phyloP scores from a whole-genome alignment of 2,329 filamentous ascomycete species.

The Hymenotorrendiella dingleyae region DNA sequence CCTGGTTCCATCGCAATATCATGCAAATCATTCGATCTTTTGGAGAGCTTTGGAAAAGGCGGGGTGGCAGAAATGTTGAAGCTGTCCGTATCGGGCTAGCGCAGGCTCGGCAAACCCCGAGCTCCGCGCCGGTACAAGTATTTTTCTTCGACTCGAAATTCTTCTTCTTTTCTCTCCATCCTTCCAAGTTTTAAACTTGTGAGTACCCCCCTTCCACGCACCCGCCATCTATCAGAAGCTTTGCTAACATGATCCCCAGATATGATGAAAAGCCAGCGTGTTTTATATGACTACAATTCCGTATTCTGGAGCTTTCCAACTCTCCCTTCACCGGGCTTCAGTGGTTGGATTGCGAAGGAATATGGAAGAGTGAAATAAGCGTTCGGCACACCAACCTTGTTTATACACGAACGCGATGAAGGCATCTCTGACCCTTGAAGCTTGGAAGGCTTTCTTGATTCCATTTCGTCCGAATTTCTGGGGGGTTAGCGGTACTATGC shows the following conservation, averaged over 20 bases:
- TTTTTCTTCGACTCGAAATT: constrained; percentile 29
- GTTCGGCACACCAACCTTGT: constrained; percentile 99
- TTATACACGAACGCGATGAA: constrained; percentile 91
- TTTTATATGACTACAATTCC: constrained; percentile 76
- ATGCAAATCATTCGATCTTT: too few species aligned
- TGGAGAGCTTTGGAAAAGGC: too few species aligned
- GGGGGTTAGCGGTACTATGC: too few species aligned
- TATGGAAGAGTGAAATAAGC: constrained; percentile 86
- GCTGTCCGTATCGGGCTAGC: constrained; percentile 24
- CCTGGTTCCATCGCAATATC: too few species aligned
- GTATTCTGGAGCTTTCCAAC: constrained; percentile 60
- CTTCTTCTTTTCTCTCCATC: constrained; percentile 62
- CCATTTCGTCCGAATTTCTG: neutral
- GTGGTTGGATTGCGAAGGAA: constrained; percentile 67
- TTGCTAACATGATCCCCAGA: constrained; percentile 38
- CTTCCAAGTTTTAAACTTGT: constrained; percentile 99
- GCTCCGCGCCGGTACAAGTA: constrained; percentile 5
- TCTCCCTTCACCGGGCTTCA: constrained; percentile 88
- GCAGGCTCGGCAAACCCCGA: constrained; percentile 6
- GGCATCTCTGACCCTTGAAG: constrained; percentile 81
- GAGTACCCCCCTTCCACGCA: constrained; percentile 40
- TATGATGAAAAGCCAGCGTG: constrained; percentile 99
- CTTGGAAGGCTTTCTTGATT: constrained; percentile 45
- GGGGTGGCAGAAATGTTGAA: too few species aligned
- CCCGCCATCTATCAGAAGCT: neutral